Percentiles rank a stretch among this genome's conserved stretches.
These are phyloP conservation scores for Podochytrium sp. DNA, from an alignment of 192 early-diverging fungal genomes.

Conservation along the genomic window DNA sequence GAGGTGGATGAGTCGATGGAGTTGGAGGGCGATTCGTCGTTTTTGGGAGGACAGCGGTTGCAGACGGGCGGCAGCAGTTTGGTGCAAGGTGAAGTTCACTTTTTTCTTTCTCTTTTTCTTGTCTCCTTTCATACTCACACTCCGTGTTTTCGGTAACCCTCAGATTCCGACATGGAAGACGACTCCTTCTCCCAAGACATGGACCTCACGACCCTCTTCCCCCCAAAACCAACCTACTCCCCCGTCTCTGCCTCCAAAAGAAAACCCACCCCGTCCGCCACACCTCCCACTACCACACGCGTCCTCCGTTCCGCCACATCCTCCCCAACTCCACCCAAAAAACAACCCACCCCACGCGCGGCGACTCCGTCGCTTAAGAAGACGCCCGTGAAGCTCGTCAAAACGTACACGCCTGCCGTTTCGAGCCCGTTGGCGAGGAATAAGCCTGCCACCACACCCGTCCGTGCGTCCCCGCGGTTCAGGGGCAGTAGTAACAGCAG, in stretches of 20 bases:
- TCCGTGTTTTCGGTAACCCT: neutral
- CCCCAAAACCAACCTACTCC: neutral
- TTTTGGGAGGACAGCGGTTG: neutral
- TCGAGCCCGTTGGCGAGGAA: neutral
- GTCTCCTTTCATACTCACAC: neutral
- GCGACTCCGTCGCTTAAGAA: neutral
- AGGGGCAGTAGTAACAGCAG: too few relatives aligned
- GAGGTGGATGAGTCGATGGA: conserved; percentile 20
- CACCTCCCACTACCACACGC: neutral
- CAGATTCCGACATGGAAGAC: neutral
- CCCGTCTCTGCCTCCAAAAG: neutral
- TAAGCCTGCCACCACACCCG: neutral
- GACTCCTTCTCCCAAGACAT: conserved; percentile 15
- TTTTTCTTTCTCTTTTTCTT: neutral
- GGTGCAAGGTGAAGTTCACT: neutral
- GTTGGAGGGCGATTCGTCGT: conserved; percentile 19
- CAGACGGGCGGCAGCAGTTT: neutral
- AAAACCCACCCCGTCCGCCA: neutral
- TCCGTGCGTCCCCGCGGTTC: too few relatives aligned
- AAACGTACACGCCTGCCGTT: neutral
- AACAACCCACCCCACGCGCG: neutral
- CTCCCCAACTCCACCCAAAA: neutral
- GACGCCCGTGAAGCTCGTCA: neutral
- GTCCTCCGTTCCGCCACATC: neutral
- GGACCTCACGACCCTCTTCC: neutral